phyloP scores from a whole-genome alignment of 208 protist genomes.

The Pavlovales sp. region DNA sequence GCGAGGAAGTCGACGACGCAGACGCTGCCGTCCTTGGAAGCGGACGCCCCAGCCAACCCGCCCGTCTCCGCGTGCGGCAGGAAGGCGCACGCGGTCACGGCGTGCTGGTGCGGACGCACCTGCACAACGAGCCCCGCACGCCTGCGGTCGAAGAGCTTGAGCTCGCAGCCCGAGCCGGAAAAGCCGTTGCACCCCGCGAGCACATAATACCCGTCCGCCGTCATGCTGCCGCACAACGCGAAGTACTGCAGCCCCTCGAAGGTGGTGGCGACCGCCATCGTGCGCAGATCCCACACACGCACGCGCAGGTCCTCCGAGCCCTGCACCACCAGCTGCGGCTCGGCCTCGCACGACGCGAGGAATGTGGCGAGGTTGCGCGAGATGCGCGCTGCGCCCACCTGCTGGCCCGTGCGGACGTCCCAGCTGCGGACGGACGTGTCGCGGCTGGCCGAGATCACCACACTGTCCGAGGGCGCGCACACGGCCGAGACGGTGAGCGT shows the following conservation, averaged over 20 bases:
- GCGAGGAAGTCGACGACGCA: neutral
- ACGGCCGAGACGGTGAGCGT: neutral
- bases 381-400: neutral
- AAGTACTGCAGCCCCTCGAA: neutral
- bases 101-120: neutral
- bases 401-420: neutral
- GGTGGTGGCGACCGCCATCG: neutral
- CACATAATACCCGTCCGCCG: neutral
- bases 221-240: neutral
- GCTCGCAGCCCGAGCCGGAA: neutral
- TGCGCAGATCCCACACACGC: neutral
- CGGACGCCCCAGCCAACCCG: neutral
- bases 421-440: neutral
- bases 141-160: neutral
- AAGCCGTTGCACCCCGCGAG: slow-evolving; percentile 6
- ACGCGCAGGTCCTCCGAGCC: slow-evolving; percentile 8
- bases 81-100: neutral
- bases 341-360: neutral
- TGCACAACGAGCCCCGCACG: neutral
- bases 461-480: neutral
- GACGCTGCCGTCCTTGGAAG: neutral
- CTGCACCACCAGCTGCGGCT: neutral
- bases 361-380: neutral
- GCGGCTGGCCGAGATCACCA: neutral
- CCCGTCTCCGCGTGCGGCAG: neutral